phyloP scores from a whole-genome alignment of 306 rosid genomes.

The Prunus fruticosa region DNA sequence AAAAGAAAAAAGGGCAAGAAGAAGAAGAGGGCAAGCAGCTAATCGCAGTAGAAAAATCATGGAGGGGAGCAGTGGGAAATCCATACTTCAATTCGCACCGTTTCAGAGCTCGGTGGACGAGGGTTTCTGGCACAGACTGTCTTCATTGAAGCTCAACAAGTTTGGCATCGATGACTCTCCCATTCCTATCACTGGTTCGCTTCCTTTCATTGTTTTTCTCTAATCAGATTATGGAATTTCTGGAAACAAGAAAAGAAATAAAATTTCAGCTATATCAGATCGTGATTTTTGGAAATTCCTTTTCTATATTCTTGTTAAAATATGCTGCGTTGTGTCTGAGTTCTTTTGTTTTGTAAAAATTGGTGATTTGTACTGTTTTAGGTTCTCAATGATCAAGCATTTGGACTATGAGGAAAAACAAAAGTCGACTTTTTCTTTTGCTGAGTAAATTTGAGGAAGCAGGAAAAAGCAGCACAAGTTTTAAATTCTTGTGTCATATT shows the following conservation, averaged over 20 bases:
- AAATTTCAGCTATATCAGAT: background rate
- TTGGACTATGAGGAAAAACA: background rate
- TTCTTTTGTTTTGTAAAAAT: too few species aligned
- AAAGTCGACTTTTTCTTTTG: background rate
- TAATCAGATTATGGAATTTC: background rate
- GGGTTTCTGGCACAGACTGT: constrained; percentile 93
- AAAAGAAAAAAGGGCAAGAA: background rate
- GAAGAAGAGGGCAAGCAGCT: background rate
- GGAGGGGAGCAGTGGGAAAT: constrained; percentile 36
- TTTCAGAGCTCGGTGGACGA: constrained; percentile 88
- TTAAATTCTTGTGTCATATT: background rate
- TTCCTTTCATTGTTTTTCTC: background rate
- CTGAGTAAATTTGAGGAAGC: background rate
- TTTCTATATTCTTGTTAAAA: background rate
- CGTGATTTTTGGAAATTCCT: background rate
- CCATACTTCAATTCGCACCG: constrained; percentile 74
- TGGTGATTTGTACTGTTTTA: background rate
- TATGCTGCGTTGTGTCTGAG: too few species aligned
- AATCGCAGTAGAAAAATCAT: constrained; percentile 22
- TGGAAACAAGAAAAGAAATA: background rate
- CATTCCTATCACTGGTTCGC: constrained; percentile 60
- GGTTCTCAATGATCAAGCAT: background rate
- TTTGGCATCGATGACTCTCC: constrained; percentile 98
- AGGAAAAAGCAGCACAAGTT: background rate
- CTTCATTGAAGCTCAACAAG: constrained; percentile 89